Percentiles rank a stretch among this genome's conserved stretches.
These are phyloP conservation scores for Leccinum subtestaceum DNA, from an alignment of 768 basidiomycete species.

Conservation along the genomic window DNA sequence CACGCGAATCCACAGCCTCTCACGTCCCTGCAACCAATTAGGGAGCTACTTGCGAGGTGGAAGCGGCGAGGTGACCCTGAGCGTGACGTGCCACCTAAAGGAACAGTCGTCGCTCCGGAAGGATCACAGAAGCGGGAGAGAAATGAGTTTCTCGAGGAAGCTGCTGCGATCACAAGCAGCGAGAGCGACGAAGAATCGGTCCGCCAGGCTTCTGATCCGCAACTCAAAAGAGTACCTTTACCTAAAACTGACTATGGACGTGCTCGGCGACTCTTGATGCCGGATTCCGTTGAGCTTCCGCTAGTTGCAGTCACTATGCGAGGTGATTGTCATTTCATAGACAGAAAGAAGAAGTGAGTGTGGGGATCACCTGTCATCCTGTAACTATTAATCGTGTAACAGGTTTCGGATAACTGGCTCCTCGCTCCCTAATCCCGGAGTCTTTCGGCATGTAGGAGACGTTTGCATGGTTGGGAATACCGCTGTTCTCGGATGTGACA, in stretches of 20 bases:
- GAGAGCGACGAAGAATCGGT: conserved; percentile 16
- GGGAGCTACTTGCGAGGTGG: conserved; percentile 9
- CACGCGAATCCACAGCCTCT: not conserved
- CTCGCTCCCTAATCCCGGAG: conserved; percentile 38
- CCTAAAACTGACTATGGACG: conserved; percentile 34
- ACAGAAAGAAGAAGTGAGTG: conserved; percentile 32
- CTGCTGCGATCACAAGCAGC: conserved; percentile 13
- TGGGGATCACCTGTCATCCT: not conserved
- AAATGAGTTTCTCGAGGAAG: conserved; percentile 5
- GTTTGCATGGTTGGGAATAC: conserved; percentile 42
- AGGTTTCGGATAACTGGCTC: conserved; percentile 36
- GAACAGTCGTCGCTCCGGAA: not conserved
- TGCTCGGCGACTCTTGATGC: conserved; percentile 32
- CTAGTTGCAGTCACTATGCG: conserved; percentile 46
- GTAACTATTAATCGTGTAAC: conserved; percentile 15
- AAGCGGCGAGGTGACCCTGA: conserved; percentile 7
- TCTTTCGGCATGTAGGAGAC: conserved; percentile 44
- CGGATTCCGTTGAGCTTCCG: conserved; percentile 30
- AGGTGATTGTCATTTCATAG: conserved; percentile 44
- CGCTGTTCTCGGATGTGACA: conserved; percentile 43
- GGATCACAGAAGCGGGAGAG: conserved; percentile 9
- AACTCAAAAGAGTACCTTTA: conserved; percentile 29
- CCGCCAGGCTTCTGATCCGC: conserved; percentile 17
- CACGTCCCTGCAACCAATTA: conserved; percentile 14
- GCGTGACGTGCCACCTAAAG: conserved; percentile 1